Percentiles rank a stretch among this genome's conserved stretches.
Evolutionary conservation across 192 early-diverging fungal species (phyloP).

Genomic region (Backusella tarrabulga): DNA sequence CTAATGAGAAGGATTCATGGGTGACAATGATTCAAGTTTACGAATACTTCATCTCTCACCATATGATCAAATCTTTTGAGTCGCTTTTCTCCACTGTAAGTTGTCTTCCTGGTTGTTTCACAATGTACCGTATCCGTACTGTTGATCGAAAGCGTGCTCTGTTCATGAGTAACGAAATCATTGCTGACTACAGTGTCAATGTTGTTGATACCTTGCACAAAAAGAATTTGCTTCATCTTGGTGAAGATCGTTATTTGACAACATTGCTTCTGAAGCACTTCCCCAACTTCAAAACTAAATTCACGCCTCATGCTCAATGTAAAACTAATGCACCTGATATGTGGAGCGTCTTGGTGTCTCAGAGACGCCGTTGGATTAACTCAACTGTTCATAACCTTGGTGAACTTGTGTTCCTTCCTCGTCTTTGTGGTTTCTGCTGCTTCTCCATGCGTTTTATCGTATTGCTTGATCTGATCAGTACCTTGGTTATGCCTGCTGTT

Average conservation of each 20-base stretch:
- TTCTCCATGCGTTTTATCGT: slow-evolving; percentile 98
- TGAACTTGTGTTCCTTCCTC: slow-evolving; percentile 90
- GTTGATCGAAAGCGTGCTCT: slow-evolving; percentile 87
- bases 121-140: slow-evolving; percentile 95
- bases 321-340: slow-evolving; percentile 92
- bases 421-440: slow-evolving; percentile 96
- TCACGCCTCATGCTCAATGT: slow-evolving; percentile 90
- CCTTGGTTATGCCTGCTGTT: slow-evolving; percentile 90
- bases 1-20: slow-evolving; percentile 95
- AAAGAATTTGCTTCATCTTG: slow-evolving; percentile 97
- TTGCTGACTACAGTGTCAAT: slow-evolving; percentile 93
- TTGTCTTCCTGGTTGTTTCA: slow-evolving; percentile 98
- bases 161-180: slow-evolving; percentile 85
- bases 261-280: slow-evolving; percentile 95
- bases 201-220: slow-evolving; percentile 95
- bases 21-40: slow-evolving; percentile 99
- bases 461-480: slow-evolving; percentile 90
- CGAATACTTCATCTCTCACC: slow-evolving; percentile 98
- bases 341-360: slow-evolving; percentile 92
- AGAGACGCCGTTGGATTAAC: slow-evolving; percentile 99
- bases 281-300: slow-evolving; percentile 93
- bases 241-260: slow-evolving; percentile 97
- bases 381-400: slow-evolving; percentile 98
- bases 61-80: slow-evolving; percentile 96
- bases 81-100: slow-evolving; percentile 96